Evolutionary conservation across 345 rosid genomes (phyloP).

Genomic region (Streptanthus diversifolius): DNA sequence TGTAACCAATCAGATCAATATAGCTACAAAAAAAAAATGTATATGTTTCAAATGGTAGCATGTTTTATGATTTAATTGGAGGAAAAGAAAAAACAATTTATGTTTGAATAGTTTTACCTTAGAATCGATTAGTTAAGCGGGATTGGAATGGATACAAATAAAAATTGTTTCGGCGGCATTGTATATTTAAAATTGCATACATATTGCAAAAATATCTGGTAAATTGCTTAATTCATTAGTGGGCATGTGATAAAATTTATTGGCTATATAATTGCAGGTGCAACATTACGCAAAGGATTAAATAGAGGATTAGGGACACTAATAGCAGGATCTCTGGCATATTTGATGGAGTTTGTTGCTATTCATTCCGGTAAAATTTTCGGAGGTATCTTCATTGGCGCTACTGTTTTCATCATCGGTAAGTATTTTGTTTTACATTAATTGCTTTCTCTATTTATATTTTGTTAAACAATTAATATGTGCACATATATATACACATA

Average conservation of each 20-base stretch:
- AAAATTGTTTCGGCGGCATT: neutral
- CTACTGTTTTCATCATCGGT: slow-evolving; percentile 68
- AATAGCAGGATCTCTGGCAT: slow-evolving; percentile 67
- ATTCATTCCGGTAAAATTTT: slow-evolving; percentile 43
- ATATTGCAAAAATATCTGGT: neutral
- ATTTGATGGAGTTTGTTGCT: slow-evolving; percentile 53
- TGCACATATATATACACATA: neutral
- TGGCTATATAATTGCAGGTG: slow-evolving; percentile 42
- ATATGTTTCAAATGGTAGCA: neutral
- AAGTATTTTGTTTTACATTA: neutral
- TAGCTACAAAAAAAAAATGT: no score
- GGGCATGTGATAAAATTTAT: neutral
- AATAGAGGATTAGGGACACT: slow-evolving; percentile 78
- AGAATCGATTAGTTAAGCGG: neutral
- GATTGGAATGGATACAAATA: neutral
- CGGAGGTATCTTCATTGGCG: slow-evolving; percentile 67
- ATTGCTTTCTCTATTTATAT: neutral
- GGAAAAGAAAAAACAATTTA: neutral
- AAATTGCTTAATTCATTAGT: neutral
- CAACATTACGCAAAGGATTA: slow-evolving; percentile 74
- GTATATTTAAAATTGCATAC: neutral
- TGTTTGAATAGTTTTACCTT: neutral
- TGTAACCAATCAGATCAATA: no score
- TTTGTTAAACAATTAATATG: neutral
- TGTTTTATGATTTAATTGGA: neutral